Percentiles rank a stretch among this genome's conserved stretches.
Evolutionary conservation across 192 early-diverging fungal genomes (phyloP).

Genomic region (Coemansia sp.): DNA sequence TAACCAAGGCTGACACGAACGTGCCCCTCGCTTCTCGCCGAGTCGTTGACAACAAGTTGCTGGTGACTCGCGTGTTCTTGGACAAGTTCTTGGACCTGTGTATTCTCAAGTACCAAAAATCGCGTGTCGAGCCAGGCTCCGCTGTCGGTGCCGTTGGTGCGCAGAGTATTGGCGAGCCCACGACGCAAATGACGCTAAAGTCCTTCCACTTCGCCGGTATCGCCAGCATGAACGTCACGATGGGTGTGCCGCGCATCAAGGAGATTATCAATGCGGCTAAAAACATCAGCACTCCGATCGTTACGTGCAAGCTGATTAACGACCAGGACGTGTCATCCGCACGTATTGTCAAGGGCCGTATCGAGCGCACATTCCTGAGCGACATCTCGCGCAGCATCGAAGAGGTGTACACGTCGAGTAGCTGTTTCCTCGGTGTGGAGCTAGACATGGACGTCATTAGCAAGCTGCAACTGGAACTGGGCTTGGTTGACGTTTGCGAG

Average conservation of each 20-base stretch:
- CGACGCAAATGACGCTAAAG: constrained; percentile 99
- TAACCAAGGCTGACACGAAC: constrained; percentile 22
- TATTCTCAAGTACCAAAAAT: constrained; percentile 77
- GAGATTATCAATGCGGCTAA: constrained; percentile 99
- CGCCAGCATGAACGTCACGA: constrained; percentile 97
- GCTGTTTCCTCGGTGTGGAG: constrained; percentile 76
- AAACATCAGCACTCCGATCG: constrained; percentile 92
- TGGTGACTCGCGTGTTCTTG: constrained; percentile 74
- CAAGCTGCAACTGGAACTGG: constrained; percentile 87
- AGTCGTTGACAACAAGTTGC: constrained; percentile 62
- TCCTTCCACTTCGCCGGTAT: constrained; percentile 99
- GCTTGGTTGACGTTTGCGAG: constrained; percentile 68
- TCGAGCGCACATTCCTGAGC: constrained; percentile 87
- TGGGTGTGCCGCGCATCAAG: constrained; percentile 99
- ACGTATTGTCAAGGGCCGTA: constrained; percentile 93
- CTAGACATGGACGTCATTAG: constrained; percentile 82
- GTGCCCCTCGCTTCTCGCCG: constrained; percentile 41
- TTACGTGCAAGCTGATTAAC: constrained; percentile 71
- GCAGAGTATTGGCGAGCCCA: constrained; percentile 97
- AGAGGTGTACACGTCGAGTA: constrained; percentile 75
- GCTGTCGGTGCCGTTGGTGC: constrained; percentile 97
- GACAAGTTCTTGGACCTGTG: constrained; percentile 75
- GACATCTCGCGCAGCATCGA: constrained; percentile 95
- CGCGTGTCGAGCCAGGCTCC: constrained; percentile 93
- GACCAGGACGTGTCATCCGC: constrained; percentile 69